These are phyloP conservation scores for Colletotrichum spaethianum DNA, from an alignment of 2,329 filamentous ascomycete genomes.

Conservation along the genomic window DNA sequence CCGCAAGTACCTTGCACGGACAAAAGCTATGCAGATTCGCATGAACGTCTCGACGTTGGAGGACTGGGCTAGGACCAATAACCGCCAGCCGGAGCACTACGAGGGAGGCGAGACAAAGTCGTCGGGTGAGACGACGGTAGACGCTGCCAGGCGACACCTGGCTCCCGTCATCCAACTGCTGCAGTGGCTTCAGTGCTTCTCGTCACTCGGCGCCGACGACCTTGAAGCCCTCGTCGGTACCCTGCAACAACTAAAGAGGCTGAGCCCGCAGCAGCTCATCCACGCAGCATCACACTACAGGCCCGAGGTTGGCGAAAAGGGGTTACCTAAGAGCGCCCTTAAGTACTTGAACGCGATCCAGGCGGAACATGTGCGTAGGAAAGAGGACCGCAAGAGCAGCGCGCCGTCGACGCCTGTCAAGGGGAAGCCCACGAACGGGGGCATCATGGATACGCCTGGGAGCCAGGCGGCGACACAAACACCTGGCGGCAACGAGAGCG, in stretches of 20 bases:
- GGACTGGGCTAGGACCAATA: slow-evolving; percentile 96
- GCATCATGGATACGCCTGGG: slow-evolving; percentile 59
- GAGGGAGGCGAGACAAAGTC: slow-evolving; percentile 90
- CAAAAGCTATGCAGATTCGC: slow-evolving; percentile 99
- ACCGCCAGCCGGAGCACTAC: slow-evolving; percentile 94
- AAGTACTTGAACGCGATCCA: slow-evolving; percentile 89
- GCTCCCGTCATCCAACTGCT: slow-evolving; percentile 93
- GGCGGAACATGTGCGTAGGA: slow-evolving; percentile 76
- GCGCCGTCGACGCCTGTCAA: slow-evolving; percentile 62
- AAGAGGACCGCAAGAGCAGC: slow-evolving; percentile 67
- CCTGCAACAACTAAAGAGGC: slow-evolving; percentile 86
- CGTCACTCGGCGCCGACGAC: slow-evolving; percentile 87
- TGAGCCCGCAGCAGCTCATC: slow-evolving; percentile 90
- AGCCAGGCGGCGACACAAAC: slow-evolving; percentile 59
- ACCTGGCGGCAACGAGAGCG: slow-evolving; percentile 46
- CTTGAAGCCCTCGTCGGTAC: slow-evolving; percentile 90
- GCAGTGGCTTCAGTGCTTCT: slow-evolving; percentile 98
- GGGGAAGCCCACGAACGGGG: slow-evolving; percentile 56
- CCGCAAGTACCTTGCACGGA: slow-evolving; percentile 91
- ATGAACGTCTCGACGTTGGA: slow-evolving; percentile 98
- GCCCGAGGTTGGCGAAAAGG: slow-evolving; percentile 95
- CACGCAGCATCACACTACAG: slow-evolving; percentile 95
- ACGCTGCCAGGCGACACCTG: slow-evolving; percentile 86
- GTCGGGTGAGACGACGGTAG: slow-evolving; percentile 88
- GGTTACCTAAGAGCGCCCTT: slow-evolving; percentile 87